These are phyloP conservation scores for Exidia glandulosa DNA, from an alignment of 768 basidiomycete genomes.

Conservation along the genomic window DNA sequence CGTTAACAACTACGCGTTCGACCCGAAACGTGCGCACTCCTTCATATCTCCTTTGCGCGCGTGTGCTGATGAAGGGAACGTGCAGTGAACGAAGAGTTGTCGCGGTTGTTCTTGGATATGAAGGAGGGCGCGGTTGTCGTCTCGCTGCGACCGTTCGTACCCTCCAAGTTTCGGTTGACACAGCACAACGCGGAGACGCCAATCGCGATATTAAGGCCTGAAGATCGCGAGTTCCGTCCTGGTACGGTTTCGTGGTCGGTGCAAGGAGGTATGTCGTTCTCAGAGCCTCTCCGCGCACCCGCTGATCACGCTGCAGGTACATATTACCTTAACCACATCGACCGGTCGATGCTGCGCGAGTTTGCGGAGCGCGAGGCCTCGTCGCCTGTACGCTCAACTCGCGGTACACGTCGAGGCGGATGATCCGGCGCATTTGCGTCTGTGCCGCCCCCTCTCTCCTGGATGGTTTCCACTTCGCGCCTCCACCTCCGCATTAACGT, in stretches of 20 bases:
- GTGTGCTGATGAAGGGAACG: neutral
- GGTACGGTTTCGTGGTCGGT: conserved; percentile 77
- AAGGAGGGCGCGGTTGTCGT: conserved; percentile 89
- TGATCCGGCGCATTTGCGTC: no score
- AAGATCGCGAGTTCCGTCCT: conserved; percentile 51
- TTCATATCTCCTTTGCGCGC: neutral
- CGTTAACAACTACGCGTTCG: conserved; percentile 80
- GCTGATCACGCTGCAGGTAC: conserved; percentile 38
- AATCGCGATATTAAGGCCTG: conserved; percentile 70
- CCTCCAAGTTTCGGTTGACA: conserved; percentile 64
- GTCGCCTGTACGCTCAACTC: neutral
- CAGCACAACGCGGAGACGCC: conserved; percentile 61
- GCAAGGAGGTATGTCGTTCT: conserved; percentile 7
- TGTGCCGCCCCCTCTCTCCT: no score
- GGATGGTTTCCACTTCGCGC: no score
- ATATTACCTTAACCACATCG: conserved; percentile 70
- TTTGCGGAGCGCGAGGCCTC: conserved; percentile 1
- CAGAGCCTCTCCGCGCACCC: neutral
- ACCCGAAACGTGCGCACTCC: conserved; percentile 23
- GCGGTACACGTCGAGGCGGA: neutral
- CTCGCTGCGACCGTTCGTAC: conserved; percentile 77
- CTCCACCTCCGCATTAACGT: no score
- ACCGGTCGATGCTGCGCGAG: conserved; percentile 27
- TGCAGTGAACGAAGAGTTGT: conserved; percentile 75
- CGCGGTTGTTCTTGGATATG: conserved; percentile 85